Conservation (phyloP, 1,284 basidiomycete genomes). For the Apiotrichum domesticum region DNA sequence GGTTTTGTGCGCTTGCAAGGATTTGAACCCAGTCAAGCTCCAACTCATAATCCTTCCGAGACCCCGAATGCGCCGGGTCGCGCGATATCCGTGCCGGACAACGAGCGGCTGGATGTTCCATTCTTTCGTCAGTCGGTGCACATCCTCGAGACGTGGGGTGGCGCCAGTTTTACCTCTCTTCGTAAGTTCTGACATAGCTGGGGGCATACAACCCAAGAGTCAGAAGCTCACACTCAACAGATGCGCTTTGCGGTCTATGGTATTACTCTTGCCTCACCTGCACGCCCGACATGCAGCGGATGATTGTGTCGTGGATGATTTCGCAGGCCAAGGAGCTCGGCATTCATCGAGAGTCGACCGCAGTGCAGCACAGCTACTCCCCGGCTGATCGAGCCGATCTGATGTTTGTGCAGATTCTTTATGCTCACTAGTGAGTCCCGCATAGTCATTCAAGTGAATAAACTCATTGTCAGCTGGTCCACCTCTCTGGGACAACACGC, state of each 20-base stretch:
- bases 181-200: constrained; percentile 4
- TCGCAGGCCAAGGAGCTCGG: constrained; percentile 17
- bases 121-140: constrained; percentile 13
- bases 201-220: no score
- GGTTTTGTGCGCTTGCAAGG: constrained; percentile 11
- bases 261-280: constrained; percentile 15
- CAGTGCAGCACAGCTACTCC: constrained; percentile 4
- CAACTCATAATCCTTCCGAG: not conserved
- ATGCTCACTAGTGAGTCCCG: constrained; percentile 13
- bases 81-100: not conserved
- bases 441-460: not conserved
- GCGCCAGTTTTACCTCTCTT: constrained; percentile 14
- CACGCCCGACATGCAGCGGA: constrained; percentile 6
- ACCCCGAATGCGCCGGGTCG: not conserved
- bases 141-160: constrained; percentile 12
- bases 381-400: constrained; percentile 16
- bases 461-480: constrained; percentile 12
- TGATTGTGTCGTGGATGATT: constrained; percentile 17
- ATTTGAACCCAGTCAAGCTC: not conserved
- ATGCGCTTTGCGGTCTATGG: constrained; percentile 10
- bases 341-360: constrained; percentile 11
- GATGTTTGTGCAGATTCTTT: constrained; percentile 16
- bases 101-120: constrained; percentile 13
- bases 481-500: constrained; percentile 4
- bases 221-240: not conserved